Evolutionary conservation across 352 stramenopile species (phyloP), one percentile per base, ranked within the genome.

Genomic region (Phytophthora citrophthora): DNA sequence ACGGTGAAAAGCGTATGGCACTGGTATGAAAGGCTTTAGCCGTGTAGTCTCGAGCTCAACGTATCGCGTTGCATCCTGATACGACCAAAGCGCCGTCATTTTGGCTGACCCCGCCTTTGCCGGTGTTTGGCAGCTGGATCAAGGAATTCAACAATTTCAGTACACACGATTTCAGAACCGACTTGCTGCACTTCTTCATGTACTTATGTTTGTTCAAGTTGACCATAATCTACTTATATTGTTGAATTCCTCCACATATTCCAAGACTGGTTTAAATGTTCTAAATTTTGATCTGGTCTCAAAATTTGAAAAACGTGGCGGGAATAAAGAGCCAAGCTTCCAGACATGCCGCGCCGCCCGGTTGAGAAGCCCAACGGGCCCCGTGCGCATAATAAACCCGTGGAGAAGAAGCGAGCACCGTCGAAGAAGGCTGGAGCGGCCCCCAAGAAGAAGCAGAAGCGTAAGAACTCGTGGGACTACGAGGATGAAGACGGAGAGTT

Each of bases 381-480:
- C 9, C 29, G 29, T 13, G 29, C 29, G 29, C 29, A 12, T 13
- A 34, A 12, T 13, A 34, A 34, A 34, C 29, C 29, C 32, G 57
- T 5, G 36, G 48, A 66, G 31, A 53, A 74, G 55, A 58, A 65
- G 54, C 60, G 59, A 12, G 48, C 18, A 1, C 53, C 51, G 2
- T 1, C 43, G 24, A 57, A 58, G 31, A 52, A 60, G 54, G 5
- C 2, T 5, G 52, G 52, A 26, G 29, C 31, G 1, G 18, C 5
- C 1, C 23, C 47, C 16, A 63, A 68, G 18, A 74, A 75, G 61
- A 64, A 66, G 13, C 71, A 72, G 54, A 43, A 39, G n/a, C 57
- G 53, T 13, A 65, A 61, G 40, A 69, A 54, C 16, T 72, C 55
- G 7, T 56, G 48, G 61, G 62, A 81, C 43, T 71, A 82, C 29